phyloP scores from a whole-genome alignment of 345 rosid genomes.

The Acer negundo region DNA sequence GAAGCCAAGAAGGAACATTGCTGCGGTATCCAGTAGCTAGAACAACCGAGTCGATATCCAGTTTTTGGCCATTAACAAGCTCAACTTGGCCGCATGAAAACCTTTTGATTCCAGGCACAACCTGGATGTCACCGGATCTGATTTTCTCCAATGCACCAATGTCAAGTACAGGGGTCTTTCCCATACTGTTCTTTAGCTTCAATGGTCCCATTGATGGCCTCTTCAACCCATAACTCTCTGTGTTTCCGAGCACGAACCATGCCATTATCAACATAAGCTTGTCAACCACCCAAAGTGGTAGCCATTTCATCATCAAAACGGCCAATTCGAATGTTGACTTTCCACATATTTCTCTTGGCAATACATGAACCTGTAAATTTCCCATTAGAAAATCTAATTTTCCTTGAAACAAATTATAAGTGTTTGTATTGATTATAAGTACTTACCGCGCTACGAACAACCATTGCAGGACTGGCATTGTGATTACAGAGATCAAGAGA shows the following conservation, averaged over 20 bases:
- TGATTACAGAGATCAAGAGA: constrained; percentile 87
- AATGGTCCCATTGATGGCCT: constrained; percentile 75
- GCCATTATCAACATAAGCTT: constrained; percentile 52
- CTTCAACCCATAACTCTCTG: constrained; percentile 55
- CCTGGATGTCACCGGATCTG: constrained; percentile 62
- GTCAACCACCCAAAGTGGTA: constrained; percentile 80
- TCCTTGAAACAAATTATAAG: neutral
- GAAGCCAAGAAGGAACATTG: constrained; percentile 58
- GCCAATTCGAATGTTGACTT: constrained; percentile 68
- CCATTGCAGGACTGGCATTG: constrained; percentile 73
- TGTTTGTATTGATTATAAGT: neutral
- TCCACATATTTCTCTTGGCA: constrained; percentile 67
- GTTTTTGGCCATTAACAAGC: constrained; percentile 53
- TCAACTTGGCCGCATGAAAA: constrained; percentile 55
- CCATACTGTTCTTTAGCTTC: constrained; percentile 53
- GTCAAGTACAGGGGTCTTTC: constrained; percentile 84
- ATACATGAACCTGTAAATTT: constrained; percentile 53
- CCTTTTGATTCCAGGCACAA: constrained; percentile 71
- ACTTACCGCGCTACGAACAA: constrained; percentile 86
- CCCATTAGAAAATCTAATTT: constrained; percentile 13
- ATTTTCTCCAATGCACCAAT: constrained; percentile 74
- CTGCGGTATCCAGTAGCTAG: constrained; percentile 74
- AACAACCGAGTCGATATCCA: constrained; percentile 61
- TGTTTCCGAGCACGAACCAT: constrained; percentile 62
- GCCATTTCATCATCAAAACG: constrained; percentile 57